Evolutionary conservation across 2,329 filamentous ascomycete genomes (phyloP), one percentile per base, ranked within the genome.

Genomic region (Ophiostoma sp.): DNA sequence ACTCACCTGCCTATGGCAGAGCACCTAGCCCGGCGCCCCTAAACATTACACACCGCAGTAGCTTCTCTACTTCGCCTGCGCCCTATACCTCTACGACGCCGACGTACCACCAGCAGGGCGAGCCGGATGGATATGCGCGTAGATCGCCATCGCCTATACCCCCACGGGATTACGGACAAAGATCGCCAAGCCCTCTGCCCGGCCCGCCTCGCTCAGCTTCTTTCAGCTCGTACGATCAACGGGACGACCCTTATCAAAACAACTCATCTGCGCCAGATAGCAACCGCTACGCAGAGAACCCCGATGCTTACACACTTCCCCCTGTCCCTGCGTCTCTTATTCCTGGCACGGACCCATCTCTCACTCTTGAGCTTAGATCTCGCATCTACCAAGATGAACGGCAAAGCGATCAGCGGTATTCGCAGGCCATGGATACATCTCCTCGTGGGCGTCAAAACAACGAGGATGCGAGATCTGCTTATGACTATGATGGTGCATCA

Each of bases 301-400:
- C 65, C n/a, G 74, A 76, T 33, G 77, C 76, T 57, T 84, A 85
- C 75, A 79, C 76, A 4, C 73, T 84, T 27, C 82, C 84, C 1
- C 76, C 81, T 4, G 79, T 88, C 1, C 87, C 87, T 4, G 77
- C 85, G 1, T 86, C 86, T 3, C 79, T 90, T 31, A 83, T 89
- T 8, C 85, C 87, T n/a, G 87, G 87, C 3, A 80, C 87, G 35
- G 87, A 89, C 72, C 85, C 85, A 3, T 77, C 76, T 23, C 78
- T 88, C 48, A 82, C 85, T 0, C 82, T 84, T 69, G 86, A 89
- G 74, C 80, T 87, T n/a, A 80, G 84, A 1, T 84, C 87, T 2
- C 81, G 84, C n/a, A 83, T 86, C 67, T 83, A 86, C 65, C 82
- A 86, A 66, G 86, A 87, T 31, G 82, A 83, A 69, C 82, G 81